A percentile compares a stretch with the other conserved stretches of the same genome.
These are phyloP conservation scores for Fraxinus sp. DNA, from an alignment of 305 asterid species.

Conservation along the genomic window DNA sequence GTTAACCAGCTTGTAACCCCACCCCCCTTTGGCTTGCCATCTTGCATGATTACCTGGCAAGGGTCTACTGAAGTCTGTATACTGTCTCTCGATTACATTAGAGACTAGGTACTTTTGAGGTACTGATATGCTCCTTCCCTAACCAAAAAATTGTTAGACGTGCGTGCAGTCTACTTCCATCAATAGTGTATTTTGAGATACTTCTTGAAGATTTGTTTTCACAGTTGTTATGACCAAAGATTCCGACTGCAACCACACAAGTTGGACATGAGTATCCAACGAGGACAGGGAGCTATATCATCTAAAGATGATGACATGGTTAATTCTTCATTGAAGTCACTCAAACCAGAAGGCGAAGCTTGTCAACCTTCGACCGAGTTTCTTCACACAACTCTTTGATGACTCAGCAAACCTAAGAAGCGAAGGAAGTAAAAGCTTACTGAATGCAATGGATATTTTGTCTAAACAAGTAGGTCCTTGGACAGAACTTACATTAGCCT, in stretches of 20 bases:
- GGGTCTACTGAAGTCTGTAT: neutral
- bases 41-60: neutral
- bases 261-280: neutral
- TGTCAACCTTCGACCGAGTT: neutral
- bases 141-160: neutral
- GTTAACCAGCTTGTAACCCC: neutral
- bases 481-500: neutral
- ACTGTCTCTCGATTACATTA: neutral
- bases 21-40: neutral
- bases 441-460: neutral
- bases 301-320: neutral
- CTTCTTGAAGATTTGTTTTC: neutral
- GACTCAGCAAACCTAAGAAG: too few species aligned
- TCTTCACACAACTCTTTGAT: neutral
- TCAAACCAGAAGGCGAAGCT: neutral
- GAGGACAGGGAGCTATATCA: neutral
- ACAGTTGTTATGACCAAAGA: neutral
- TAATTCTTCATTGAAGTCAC: neutral
- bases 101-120: neutral
- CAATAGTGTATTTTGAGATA: neutral
- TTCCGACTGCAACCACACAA: neutral
- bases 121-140: neutral
- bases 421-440: neutral
- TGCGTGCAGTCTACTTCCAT: neutral
- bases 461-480: neutral